Base-by-base conservation (phyloP, 1,139 yeast genomes). In the Taphrina wiesneri region DNA sequence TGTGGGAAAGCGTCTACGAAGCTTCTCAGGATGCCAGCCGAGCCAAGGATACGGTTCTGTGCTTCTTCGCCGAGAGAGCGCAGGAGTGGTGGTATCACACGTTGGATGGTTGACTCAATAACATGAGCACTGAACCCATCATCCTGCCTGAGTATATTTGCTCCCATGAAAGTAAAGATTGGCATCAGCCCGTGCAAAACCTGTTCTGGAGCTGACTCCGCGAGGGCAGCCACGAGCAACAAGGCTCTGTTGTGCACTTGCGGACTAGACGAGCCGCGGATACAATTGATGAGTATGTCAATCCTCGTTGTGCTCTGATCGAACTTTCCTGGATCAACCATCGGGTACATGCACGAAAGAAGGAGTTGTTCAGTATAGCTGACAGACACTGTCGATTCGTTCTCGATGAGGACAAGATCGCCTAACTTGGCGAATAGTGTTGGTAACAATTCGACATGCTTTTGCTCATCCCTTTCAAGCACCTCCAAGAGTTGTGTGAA, bases 131-230 rank as follows among this genome's bases (percentile, higher is more conserved):
- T 90, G 75, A 90, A 92, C 73, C 91, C 97, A 75, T 93, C 98
- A 76, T 93, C 99, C 78, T 93, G 97, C 74, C 97, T 87, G 63
- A 95, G 85, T 13, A 98, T 91, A 73, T 91, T 96, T 34, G 98
- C 96, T 67, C 99, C 99, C 99, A 93, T 93, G 73, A 93, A 95
- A 0, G 99, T 95, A 79, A 93, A 93, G 65, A 93, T 92, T 21
- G 99, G 99, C 99, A 93, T 93, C 15, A 95, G 96, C 2, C 97
- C 89, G 77, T 95, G 98, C 70, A 95, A 80, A 45, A 93, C 91
- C 47, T 88, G 85, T 74, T 93, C 98, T 7, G 99, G 97, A 19
- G 93, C 90, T 67, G 92, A 79, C 0, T 91, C 81, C 0, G 98
- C 98, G 71, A 93, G 80, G 65, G 91, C 88, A 1, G 98, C 90